These are phyloP conservation scores for Rhizopus stolonifer DNA, from an alignment of 371 early-diverging fungal genomes.

Conservation along the genomic window DNA sequence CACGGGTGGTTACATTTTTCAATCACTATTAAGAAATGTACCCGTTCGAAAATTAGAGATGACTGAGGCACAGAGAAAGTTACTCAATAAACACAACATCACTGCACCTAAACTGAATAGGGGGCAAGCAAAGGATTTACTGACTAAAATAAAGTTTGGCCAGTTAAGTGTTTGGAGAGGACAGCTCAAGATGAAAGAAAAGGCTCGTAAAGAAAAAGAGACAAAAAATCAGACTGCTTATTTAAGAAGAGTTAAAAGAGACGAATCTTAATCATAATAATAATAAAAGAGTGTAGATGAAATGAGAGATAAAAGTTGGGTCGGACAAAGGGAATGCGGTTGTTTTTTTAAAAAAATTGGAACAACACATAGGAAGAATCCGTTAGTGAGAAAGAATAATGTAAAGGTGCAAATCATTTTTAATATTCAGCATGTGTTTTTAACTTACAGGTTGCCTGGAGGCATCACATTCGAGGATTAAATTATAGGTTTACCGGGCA, in stretches of 20 bases:
- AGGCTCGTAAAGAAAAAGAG: neutral
- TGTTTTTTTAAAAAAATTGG: too few species aligned
- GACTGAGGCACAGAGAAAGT: slow-evolving; percentile 47
- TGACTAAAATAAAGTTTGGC: slow-evolving; percentile 51
- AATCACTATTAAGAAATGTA: slow-evolving; percentile 33
- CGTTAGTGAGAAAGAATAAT: too few species aligned
- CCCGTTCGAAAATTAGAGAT: slow-evolving; percentile 56
- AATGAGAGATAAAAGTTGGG: too few species aligned
- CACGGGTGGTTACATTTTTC: neutral
- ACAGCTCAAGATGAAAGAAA: neutral
- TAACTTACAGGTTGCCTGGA: too few species aligned
- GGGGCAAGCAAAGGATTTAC: slow-evolving; percentile 61
- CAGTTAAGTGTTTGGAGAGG: slow-evolving; percentile 32
- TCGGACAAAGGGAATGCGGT: too few species aligned
- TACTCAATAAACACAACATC: slow-evolving; percentile 31
- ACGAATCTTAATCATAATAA: too few species aligned
- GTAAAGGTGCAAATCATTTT: too few species aligned
- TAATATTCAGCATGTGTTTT: too few species aligned
- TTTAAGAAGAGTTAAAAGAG: neutral
- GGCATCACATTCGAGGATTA: too few species aligned
- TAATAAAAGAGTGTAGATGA: too few species aligned
- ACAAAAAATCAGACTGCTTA: neutral
- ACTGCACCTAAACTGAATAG: slow-evolving; percentile 35
- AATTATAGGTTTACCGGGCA: too few species aligned
- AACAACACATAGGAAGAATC: too few species aligned